Percentiles rank a stretch among this genome's conserved stretches.
Evolutionary conservation across 495 filamentous ascomycete species (phyloP).

Genomic region (Penicillium psychrofluorescens): DNA sequence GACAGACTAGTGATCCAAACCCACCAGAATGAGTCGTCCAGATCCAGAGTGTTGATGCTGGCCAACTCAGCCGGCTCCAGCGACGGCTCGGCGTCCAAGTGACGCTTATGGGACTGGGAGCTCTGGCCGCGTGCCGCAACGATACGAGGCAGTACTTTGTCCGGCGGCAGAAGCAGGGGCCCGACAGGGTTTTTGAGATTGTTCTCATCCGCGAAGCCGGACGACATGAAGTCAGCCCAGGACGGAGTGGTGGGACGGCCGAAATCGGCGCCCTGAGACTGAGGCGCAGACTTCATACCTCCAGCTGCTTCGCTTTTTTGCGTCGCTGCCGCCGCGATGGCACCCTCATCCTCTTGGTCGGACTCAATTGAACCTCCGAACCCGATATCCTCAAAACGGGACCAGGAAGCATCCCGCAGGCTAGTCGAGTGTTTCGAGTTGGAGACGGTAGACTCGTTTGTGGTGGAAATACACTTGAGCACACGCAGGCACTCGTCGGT

Average conservation of each 20-base stretch:
- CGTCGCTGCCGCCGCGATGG: constrained; percentile 22
- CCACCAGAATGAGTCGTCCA: constrained; percentile 99
- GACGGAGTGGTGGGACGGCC: constrained; percentile 91
- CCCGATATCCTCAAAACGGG: constrained; percentile 90
- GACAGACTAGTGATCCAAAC: constrained; percentile 98
- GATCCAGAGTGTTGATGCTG: constrained; percentile 74
- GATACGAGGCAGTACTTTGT: constrained; percentile 86
- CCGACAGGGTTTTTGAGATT: constrained; percentile 40
- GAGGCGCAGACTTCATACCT: constrained; percentile 51
- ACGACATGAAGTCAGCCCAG: constrained; percentile 94
- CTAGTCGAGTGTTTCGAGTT: constrained; percentile 61
- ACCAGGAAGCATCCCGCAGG: constrained; percentile 84
- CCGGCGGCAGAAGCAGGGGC: constrained; percentile 72
- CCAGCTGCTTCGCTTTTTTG: constrained; percentile 18
- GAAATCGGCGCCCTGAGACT: constrained; percentile 52
- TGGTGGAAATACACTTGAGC: constrained; percentile 76
- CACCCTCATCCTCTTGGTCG: constrained; percentile 55
- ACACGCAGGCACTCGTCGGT: constrained; percentile 93
- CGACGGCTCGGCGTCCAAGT: constrained; percentile 52
- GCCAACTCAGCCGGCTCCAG: constrained; percentile 91
- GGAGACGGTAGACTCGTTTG: constrained; percentile 71
- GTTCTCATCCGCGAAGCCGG: constrained; percentile 76
- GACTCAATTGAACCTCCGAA: constrained; percentile 73
- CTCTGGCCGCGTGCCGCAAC: constrained; percentile 62
- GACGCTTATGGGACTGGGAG: constrained; percentile 78